Base-by-base conservation (phyloP, 352 stramenopile genomes). In the Phytophthora lateralis region DNA sequence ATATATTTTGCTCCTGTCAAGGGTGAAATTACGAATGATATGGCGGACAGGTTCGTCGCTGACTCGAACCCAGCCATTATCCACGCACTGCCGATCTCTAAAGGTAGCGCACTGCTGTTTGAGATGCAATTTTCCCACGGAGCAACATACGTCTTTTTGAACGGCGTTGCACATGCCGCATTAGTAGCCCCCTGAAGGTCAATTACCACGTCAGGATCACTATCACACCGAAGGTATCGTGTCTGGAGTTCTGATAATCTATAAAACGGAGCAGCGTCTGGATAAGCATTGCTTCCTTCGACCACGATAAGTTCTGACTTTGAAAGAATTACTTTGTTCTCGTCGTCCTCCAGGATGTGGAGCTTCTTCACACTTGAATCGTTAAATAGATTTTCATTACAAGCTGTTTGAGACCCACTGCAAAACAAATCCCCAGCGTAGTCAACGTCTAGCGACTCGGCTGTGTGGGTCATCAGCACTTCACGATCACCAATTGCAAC, bases 251-350 rank as follows among this genome's bases (percentile, higher is more conserved):
- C 26, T 14, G 60, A 45, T 21, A 64, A 49, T 27, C 69, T 71
- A 20, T 66, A 66, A 43, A 71, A 68, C n/a, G 70, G 61, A 17
- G 63, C 60, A 1, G 80, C 77, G 26, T 55, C 65, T 1, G 79
- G 78, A 47, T 76, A 92, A 20, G 58, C 66, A 6, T 46, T 48
- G 29, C 78, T 89, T 27, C 82, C 82, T 75, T 92, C 82, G 17
- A 76, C 55, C 7, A 91, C 49, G 4, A 62, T 38, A 15, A 91
- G 37, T 5, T 55, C 20, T 12, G 69, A 63, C 9, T 72, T 69
- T 0, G 82, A 89, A 14, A 92, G 63, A 1, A 89, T 59, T 0
- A 92, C 57, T 30, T 69, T 73, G 41, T 80, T 89, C 35, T 89
- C 77, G 18, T 92, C 82, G 51, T 92, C 82, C 41, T 92, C 82